Evolutionary conservation across 1,284 basidiomycete species (phyloP), one percentile per base, ranked within the genome.

Genomic region (Apiotrichum siamense): DNA sequence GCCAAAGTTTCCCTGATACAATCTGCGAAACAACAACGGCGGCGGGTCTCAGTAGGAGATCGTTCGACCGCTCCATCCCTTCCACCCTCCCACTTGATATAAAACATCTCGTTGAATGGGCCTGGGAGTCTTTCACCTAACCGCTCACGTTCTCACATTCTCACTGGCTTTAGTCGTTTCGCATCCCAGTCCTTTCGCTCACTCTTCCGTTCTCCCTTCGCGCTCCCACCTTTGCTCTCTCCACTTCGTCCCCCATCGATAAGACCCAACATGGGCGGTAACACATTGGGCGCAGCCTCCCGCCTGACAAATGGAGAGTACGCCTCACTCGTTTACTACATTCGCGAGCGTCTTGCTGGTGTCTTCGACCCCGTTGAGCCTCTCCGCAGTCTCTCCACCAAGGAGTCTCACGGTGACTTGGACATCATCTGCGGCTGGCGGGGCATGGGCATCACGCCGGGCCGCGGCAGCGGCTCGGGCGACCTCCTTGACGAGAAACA

Each of bases 381-480:
- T 1, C 44, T 39, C 13, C 43, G 40, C 3, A 47, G 56, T 21
- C 38, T 61, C 13, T 10, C 17, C 0, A 46, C 33, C 26, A 71
- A 71, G 52, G 33, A 17, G 2, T 39, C 53, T 11, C 69, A 72
- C 51, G 67, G 69, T 10, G 69, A 72, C 47, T 39, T 70, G 2
- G 69, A 72, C 53, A 42, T 70, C 9, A 12, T 66, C n/a, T 54
- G 51, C 18, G 60, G 44, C 0, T 66, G 53, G 52, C 44, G 49
- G 0, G 56, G 60, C 29, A 26, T 35, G 18, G 48, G 46, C 20
- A 41, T 40, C 47, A 35, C 26, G 40, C 24, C 33, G 15, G 36
- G 9, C 15, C 52, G 35, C 44, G 60, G 41, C 15, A 12, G 41
- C 11, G 42, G 17, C 20, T 17, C 9, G 10, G 50, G 54, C 11